A percentile compares a stretch with the other conserved stretches of the same genome.
Evolutionary conservation across 371 early-diverging fungal species (phyloP).

Genomic region (Zancudomyces culisetae): DNA sequence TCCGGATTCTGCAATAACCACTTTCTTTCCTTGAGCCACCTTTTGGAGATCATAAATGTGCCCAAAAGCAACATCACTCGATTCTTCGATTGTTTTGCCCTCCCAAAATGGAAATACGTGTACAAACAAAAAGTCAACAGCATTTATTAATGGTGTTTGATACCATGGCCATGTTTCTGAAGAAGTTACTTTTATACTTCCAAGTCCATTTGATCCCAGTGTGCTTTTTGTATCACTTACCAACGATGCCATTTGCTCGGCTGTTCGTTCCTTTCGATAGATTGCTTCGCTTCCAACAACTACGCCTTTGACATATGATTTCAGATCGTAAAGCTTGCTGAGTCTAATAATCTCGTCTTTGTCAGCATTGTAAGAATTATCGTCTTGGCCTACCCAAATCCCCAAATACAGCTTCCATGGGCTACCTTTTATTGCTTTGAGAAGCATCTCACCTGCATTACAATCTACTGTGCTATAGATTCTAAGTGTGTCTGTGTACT

Average conservation of each 20-base stretch:
- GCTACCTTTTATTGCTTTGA: constrained; percentile 33
- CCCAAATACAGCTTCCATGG: constrained; percentile 36
- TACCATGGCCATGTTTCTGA: constrained; percentile 37
- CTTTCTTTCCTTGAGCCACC: constrained; percentile 24
- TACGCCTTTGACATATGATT: constrained; percentile 26
- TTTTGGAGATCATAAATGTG: constrained; percentile 27
- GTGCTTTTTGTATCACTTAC: constrained; percentile 24
- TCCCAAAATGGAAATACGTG: constrained; percentile 53
- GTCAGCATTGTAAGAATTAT: constrained; percentile 28
- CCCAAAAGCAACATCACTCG: constrained; percentile 24
- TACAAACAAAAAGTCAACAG: constrained; percentile 39
- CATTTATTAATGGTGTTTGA: constrained; percentile 25
- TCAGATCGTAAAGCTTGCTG: constrained; percentile 18
- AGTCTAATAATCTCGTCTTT: constrained; percentile 26
- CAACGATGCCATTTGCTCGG: constrained; percentile 18
- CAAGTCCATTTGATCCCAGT: constrained; percentile 22
- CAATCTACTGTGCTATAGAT: constrained; percentile 33
- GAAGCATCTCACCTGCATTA: constrained; percentile 34
- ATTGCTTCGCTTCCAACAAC: constrained; percentile 43
- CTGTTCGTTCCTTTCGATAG: constrained; percentile 29
- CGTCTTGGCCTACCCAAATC: constrained; percentile 34
- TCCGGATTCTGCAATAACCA: constrained; percentile 39
- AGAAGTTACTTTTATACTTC: constrained; percentile 26
- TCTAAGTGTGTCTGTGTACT: constrained; percentile 33
- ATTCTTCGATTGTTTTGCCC: constrained; percentile 29